Conservation (phyloP, 352 stramenopile genomes). For the Phytophthora megakarya region DNA sequence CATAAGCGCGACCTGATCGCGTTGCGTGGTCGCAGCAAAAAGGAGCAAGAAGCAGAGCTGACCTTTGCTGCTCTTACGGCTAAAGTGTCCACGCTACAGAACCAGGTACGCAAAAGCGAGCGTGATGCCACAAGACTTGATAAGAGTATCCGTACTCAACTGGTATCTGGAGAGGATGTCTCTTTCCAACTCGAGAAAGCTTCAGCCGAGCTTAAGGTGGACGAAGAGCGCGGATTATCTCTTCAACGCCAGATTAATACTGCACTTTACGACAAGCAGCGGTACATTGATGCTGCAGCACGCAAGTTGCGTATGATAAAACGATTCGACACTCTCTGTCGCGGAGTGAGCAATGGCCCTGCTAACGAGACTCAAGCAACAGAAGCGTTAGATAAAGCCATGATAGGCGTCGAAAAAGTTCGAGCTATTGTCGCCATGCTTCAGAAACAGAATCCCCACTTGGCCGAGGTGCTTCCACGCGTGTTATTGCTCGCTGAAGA, state of each 20-base stretch:
- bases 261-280: constrained; percentile 91
- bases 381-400: constrained; percentile 60
- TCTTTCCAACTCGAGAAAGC: constrained; percentile 82
- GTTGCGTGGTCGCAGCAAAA: constrained; percentile 83
- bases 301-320: constrained; percentile 76
- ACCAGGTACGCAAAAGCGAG: constrained; percentile 72
- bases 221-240: constrained; percentile 62
- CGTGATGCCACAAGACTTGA: constrained; percentile 65
- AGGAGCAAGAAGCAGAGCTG: constrained; percentile 70
- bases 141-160: constrained; percentile 64
- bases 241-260: constrained; percentile 88
- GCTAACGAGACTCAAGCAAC: constrained; percentile 55
- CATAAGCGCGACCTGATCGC: constrained; percentile 94
- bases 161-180: constrained; percentile 68
- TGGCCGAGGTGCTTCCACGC: constrained; percentile 83
- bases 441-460: constrained; percentile 71
- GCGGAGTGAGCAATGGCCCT: constrained; percentile 42
- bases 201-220: constrained; percentile 75
- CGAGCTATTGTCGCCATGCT: constrained; percentile 64
- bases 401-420: constrained; percentile 52
- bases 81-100: constrained; percentile 80
- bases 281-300: constrained; percentile 75
- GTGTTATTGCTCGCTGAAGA: constrained; percentile 84
- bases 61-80: constrained; percentile 87
- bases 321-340: constrained; percentile 63